Conservation (phyloP, 2,329 filamentous ascomycete genomes). For the Trichoderma gracile region DNA sequence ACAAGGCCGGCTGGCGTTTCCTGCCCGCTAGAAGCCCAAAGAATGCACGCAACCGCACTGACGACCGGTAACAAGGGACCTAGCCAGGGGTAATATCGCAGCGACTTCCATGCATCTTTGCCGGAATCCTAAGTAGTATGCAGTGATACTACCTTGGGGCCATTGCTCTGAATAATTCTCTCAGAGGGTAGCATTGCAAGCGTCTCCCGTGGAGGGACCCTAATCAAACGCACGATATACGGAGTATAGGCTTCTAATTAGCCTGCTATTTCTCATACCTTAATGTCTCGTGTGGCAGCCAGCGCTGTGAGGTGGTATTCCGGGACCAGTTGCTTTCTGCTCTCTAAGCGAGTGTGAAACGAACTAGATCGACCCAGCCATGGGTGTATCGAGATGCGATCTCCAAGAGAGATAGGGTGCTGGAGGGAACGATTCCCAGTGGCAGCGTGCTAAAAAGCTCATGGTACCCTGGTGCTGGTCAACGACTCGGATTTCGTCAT, state of each 20-base stretch:
- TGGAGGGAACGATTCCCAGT: slow-evolving; percentile 13
- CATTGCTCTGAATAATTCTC: neutral
- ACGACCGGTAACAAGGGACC: slow-evolving; percentile 14
- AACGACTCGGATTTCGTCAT: neutral
- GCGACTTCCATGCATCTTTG: slow-evolving; percentile 13
- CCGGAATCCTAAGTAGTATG: slow-evolving; percentile 9
- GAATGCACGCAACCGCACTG: slow-evolving; percentile 24
- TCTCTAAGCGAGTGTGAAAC: neutral
- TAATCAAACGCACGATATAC: neutral
- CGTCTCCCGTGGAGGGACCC: slow-evolving; percentile 6
- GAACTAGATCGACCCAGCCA: slow-evolving; percentile 18
- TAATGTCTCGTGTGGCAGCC: slow-evolving; percentile 10
- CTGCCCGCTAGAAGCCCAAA: slow-evolving; percentile 1
- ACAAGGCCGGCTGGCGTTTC: slow-evolving; percentile 6
- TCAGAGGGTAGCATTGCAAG: slow-evolving; percentile 2
- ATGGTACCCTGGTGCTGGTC: neutral
- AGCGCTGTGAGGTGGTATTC: neutral
- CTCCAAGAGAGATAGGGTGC: slow-evolving; percentile 17
- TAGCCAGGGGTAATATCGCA: slow-evolving; percentile 14
- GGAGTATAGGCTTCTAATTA: neutral
- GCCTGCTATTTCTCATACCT: neutral
- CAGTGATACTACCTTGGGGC: neutral
- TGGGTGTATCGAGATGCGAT: slow-evolving; percentile 22
- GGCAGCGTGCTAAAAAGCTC: slow-evolving; percentile 3
- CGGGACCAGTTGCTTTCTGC: neutral